Conservation (phyloP, 495 filamentous ascomycete genomes). For the Penicillium manginii region DNA sequence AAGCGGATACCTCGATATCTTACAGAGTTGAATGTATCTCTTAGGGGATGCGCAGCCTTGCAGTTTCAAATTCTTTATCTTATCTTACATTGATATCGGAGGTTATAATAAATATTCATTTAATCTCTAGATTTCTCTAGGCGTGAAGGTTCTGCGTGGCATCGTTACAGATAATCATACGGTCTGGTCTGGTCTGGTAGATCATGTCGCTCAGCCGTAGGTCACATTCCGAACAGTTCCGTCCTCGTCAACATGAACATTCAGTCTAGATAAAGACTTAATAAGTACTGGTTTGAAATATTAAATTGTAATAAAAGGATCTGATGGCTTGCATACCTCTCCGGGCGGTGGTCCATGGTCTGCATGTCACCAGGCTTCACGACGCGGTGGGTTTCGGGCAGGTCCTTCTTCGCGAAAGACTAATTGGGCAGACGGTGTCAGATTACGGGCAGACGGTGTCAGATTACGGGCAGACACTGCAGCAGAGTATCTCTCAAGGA, state of each 20-base stretch:
- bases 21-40: too few species aligned
- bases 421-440: conserved; percentile 27
- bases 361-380: conserved; percentile 64
- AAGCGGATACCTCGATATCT: too few species aligned
- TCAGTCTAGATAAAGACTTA: conserved; percentile 52
- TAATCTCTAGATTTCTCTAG: not conserved
- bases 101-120: too few species aligned
- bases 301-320: too few species aligned
- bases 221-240: conserved; percentile 74
- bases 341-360: conserved; percentile 63
- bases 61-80: too few species aligned
- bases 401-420: conserved; percentile 76
- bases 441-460: too few species aligned
- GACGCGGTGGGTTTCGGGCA: conserved; percentile 69
- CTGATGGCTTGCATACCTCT: conserved; percentile 50
- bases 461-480: too few species aligned
- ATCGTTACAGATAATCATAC: too few species aligned
- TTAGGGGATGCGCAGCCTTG: too few species aligned
- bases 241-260: conserved; percentile 71
- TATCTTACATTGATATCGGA: too few species aligned
- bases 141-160: not conserved
- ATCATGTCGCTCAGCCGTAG: conserved; percentile 34
- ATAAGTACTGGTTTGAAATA: not conserved
- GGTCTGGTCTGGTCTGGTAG: too few species aligned
- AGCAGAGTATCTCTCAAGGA: not conserved